phyloP scores from a whole-genome alignment of 2,329 filamentous ascomycete species.

The Akanthomyces muscarius region DNA sequence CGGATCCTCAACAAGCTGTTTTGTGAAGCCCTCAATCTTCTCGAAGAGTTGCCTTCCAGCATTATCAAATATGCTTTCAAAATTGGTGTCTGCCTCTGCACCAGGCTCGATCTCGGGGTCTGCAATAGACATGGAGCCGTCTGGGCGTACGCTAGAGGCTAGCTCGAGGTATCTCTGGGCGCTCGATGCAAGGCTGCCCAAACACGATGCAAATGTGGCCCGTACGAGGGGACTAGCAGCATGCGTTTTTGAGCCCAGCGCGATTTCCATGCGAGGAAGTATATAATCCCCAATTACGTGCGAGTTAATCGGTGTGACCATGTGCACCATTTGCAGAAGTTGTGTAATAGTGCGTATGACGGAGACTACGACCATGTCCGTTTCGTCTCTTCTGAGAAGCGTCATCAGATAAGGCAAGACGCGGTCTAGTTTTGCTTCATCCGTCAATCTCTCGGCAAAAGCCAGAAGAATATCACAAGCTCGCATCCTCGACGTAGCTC shows the following conservation, averaged over 20 bases:
- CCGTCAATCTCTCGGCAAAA: conserved; percentile 85
- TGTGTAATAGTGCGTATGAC: conserved; percentile 85
- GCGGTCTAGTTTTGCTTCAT: conserved; percentile 92
- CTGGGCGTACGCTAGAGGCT: conserved; percentile 80
- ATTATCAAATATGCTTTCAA: conserved; percentile 82
- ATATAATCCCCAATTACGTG: conserved; percentile 67
- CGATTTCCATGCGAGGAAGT: conserved; percentile 57
- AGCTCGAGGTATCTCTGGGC: conserved; percentile 84
- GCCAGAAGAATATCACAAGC: conserved; percentile 89
- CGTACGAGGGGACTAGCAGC: conserved; percentile 66
- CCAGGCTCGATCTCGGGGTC: conserved; percentile 78
- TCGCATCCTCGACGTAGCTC: conserved; percentile 79
- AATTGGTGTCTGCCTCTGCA: conserved; percentile 61
- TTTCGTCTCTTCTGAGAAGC: conserved; percentile 69
- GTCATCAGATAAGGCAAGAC: conserved; percentile 86
- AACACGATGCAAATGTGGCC: conserved; percentile 87
- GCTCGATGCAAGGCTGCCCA: conserved; percentile 82
- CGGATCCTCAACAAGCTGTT: conserved; percentile 79
- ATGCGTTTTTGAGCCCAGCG: conserved; percentile 42
- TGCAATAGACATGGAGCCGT: conserved; percentile 71
- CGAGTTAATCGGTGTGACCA: conserved; percentile 76
- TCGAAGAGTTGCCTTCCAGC: conserved; percentile 78
- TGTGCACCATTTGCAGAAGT: conserved; percentile 77
- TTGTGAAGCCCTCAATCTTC: conserved; percentile 83
- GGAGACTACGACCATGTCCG: conserved; percentile 79